Percentiles rank a stretch among this genome's conserved stretches.
phyloP scores from a whole-genome alignment of 202 grass and related monocot species.

The Bolboschoenoplectus hybrid region DNA sequence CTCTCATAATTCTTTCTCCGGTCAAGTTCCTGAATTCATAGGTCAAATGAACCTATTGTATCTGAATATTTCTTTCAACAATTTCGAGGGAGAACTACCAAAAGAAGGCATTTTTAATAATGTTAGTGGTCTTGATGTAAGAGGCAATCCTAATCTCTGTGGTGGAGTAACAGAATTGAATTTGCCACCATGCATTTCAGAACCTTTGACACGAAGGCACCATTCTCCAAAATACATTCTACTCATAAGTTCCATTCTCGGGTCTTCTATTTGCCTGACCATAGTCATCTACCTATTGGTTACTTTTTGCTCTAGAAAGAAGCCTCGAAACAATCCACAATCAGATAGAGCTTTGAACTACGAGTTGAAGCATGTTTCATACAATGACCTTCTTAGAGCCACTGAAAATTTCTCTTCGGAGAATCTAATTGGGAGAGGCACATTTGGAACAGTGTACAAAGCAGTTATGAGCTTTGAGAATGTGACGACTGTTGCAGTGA shows the following conservation, averaged over 20 bases:
- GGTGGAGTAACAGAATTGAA: conserved; percentile 38
- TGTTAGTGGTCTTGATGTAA: conserved; percentile 27
- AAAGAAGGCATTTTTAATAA: conserved; percentile 40
- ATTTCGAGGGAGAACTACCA: conserved; percentile 43
- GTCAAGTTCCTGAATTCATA: conserved; percentile 27
- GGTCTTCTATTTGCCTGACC: conserved; percentile 25
- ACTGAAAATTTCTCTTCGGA: conserved; percentile 43
- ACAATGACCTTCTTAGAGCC: conserved; percentile 45
- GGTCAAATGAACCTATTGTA: conserved; percentile 16
- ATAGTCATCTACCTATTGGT: background rate
- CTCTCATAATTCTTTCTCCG: conserved; percentile 30
- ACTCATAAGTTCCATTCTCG: background rate
- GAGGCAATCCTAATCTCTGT: conserved; percentile 44
- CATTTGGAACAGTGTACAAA: conserved; percentile 54
- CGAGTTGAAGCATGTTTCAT: conserved; percentile 27
- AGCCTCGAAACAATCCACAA: background rate
- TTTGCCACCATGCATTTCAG: conserved; percentile 29
- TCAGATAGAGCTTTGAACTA: background rate
- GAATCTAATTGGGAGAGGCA: conserved; percentile 50
- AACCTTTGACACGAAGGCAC: background rate
- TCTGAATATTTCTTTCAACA: conserved; percentile 50
- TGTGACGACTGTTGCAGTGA: conserved; percentile 41
- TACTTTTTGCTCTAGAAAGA: too few relatives aligned
- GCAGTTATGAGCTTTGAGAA: conserved; percentile 28
- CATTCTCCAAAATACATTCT: background rate